phyloP scores from a whole-genome alignment of 192 early-diverging fungal genomes.

The Backusella psychrophila region DNA sequence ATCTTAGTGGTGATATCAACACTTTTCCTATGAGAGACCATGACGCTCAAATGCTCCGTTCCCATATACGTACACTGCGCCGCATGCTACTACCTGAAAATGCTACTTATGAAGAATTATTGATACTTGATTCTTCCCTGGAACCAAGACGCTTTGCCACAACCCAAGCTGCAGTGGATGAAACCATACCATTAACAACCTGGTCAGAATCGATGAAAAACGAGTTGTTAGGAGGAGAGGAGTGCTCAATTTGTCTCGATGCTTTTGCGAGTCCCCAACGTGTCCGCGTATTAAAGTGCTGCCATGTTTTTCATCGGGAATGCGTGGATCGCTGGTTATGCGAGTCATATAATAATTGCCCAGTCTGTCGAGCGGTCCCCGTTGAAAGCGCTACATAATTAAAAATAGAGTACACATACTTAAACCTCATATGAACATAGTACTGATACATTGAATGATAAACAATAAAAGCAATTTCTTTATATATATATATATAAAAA shows the following conservation, averaged over 20 bases:
- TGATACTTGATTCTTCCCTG: conserved; percentile 13
- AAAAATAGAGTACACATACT: too few relatives aligned
- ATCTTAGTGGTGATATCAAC: not conserved
- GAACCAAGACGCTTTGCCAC: conserved; percentile 18
- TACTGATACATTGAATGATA: too few relatives aligned
- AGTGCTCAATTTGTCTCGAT: conserved; percentile 50
- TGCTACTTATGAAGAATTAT: conserved; percentile 32
- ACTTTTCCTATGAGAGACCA: not conserved
- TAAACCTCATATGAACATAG: too few relatives aligned
- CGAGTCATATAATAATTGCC: conserved; percentile 47
- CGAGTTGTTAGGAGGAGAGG: conserved; percentile 8
- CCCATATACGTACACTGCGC: not conserved
- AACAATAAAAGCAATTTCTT: too few relatives aligned
- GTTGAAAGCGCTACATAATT: conserved; percentile 3
- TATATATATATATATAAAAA: too few relatives aligned
- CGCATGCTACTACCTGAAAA: conserved; percentile 7
- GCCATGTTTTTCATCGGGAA: conserved; percentile 50
- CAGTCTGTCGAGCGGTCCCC: conserved; percentile 52
- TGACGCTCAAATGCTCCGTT: not conserved
- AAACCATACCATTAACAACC: not conserved
- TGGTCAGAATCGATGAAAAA: conserved; percentile 17
- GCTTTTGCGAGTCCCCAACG: conserved; percentile 44
- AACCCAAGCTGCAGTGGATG: conserved; percentile 19
- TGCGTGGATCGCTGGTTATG: conserved; percentile 57
- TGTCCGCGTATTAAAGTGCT: conserved; percentile 47